Evolutionary conservation across 192 early-diverging fungal genomes (phyloP).

Genomic region (Dissophora ornata): DNA sequence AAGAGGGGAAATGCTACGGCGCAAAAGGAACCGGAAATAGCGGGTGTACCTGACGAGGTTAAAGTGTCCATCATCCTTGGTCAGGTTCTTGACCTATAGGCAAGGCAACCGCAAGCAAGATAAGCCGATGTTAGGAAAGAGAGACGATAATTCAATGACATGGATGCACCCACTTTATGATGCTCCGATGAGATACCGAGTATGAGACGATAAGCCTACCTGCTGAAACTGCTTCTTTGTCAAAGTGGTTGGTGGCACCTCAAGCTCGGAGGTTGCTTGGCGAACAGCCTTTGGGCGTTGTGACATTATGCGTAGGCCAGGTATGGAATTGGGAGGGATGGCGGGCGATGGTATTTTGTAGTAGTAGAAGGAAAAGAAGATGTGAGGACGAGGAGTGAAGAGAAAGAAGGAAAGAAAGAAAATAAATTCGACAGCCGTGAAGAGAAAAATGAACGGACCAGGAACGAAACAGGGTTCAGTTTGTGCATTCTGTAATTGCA

Average conservation of each 20-base stretch:
- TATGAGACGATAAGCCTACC: no score
- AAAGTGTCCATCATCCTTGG: slow-evolving; percentile 53
- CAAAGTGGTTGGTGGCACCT: slow-evolving; percentile 39
- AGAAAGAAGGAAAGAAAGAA: neutral
- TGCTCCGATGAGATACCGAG: no score
- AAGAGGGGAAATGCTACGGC: no score
- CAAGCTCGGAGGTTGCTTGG: slow-evolving; percentile 36
- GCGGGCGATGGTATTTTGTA: no score
- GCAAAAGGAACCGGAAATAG: no score
- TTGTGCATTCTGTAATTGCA: no score
- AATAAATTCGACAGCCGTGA: neutral
- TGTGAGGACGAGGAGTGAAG: neutral
- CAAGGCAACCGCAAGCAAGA: neutral
- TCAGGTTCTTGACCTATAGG: slow-evolving; percentile 45
- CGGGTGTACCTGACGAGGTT: slow-evolving; percentile 53
- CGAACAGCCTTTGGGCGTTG: slow-evolving; percentile 47
- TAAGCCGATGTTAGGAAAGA: neutral
- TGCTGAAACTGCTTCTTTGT: slow-evolving; percentile 52
- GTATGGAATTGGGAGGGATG: no score
- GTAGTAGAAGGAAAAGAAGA: no score
- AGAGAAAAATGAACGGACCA: no score
- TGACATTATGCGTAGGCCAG: slow-evolving; percentile 17
- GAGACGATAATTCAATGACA: neutral
- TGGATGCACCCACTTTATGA: no score
- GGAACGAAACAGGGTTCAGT: no score